A percentile compares a stretch with the other conserved stretches of the same genome.
These are phyloP conservation scores for Saccharomyces mikatae DNA, from an alignment of 805 yeast species.

Conservation along the genomic window DNA sequence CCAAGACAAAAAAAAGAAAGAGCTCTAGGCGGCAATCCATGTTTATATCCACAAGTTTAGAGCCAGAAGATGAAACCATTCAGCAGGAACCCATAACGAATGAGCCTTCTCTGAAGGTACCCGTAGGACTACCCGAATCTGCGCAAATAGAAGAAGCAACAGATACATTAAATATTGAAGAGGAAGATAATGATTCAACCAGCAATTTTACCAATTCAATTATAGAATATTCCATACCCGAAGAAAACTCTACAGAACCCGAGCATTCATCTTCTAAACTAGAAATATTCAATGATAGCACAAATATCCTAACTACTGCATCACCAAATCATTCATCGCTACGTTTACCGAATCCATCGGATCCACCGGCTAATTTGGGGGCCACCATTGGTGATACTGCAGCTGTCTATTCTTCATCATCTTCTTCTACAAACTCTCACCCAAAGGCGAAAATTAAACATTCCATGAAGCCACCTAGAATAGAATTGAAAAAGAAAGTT, in stretches of 20 bases:
- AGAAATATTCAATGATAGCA: constrained; percentile 18
- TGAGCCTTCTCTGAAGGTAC: constrained; percentile 3
- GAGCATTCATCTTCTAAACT: constrained; percentile 19
- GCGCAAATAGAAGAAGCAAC: background rate
- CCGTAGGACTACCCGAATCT: background rate
- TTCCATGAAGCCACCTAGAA: constrained; percentile 28
- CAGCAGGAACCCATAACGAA: background rate
- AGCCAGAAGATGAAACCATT: constrained; percentile 13
- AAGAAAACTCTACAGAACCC: constrained; percentile 15
- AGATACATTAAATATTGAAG: background rate
- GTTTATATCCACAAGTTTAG: constrained; percentile 30
- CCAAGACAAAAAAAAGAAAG: constrained; percentile 18
- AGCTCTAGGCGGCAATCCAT: constrained; percentile 37
- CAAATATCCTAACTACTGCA: background rate
- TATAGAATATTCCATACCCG: constrained; percentile 29
- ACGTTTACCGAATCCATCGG: background rate
- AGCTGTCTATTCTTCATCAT: background rate
- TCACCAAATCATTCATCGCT: background rate
- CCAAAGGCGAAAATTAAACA: constrained; percentile 23
- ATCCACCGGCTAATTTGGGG: background rate
- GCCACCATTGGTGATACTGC: background rate
- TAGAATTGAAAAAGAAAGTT: constrained; percentile 19
- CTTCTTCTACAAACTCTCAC: constrained; percentile 3
- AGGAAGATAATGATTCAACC: constrained; percentile 4
- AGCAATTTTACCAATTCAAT: constrained; percentile 24